These are phyloP conservation scores for Knoxdaviesia capensis DNA, from an alignment of 2,329 filamentous ascomycete genomes.

Conservation along the genomic window DNA sequence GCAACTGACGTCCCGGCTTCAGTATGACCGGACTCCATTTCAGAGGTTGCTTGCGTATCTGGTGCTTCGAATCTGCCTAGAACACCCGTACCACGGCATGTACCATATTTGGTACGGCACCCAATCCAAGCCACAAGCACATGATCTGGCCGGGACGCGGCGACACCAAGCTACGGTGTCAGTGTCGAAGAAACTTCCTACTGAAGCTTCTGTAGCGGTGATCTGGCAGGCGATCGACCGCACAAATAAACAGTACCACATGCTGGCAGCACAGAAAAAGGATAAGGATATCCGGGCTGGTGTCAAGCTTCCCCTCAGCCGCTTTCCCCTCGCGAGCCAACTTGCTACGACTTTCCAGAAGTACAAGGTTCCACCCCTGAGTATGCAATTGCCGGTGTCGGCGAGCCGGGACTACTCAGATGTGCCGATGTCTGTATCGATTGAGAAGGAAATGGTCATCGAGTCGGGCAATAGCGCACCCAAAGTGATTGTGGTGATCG, in stretches of 20 bases:
- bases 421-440: conserved; percentile 52
- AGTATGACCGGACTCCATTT: conserved; percentile 46
- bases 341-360: conserved; percentile 42
- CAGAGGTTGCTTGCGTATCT: conserved; percentile 56
- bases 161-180: conserved; percentile 53
- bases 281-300: conserved; percentile 43
- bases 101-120: conserved; percentile 84
- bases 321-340: conserved; percentile 39
- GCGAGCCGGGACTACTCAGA: conserved; percentile 54
- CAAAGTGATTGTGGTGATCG: conserved; percentile 73
- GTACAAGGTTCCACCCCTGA: conserved; percentile 67
- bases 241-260: conserved; percentile 47
- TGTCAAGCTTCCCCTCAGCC: conserved; percentile 41
- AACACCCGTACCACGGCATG: conserved; percentile 94
- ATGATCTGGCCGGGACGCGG: conserved; percentile 55
- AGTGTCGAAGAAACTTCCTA: conserved; percentile 41
- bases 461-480: conserved; percentile 81
- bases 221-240: conserved; percentile 57
- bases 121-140: conserved; percentile 44
- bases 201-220: conserved; percentile 24
- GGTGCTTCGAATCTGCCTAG: conserved; percentile 65
- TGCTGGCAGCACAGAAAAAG: conserved; percentile 44
- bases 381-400: conserved; percentile 63
- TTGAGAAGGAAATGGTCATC: conserved; percentile 61
- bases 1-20: conserved; percentile 81